phyloP scores from a whole-genome alignment of 2,329 filamentous ascomycete species.

The Diaporthe humulicola region DNA sequence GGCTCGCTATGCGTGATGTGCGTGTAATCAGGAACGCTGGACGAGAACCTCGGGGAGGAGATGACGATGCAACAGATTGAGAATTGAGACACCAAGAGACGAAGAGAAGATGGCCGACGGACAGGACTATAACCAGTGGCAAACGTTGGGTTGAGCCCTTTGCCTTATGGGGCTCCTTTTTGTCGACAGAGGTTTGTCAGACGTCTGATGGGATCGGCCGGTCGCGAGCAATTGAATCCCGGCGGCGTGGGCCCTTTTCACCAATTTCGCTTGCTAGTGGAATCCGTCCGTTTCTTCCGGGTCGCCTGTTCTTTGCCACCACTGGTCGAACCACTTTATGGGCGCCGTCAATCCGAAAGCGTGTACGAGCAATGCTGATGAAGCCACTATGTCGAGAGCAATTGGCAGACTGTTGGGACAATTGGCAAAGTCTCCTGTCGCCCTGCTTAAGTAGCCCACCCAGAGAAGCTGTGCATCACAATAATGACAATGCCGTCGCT shows the following conservation, averaged over 20 bases:
- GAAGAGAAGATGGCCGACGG: not conserved
- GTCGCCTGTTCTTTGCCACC: slow-evolving; percentile 41
- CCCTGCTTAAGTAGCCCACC: slow-evolving; percentile 14
- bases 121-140: not conserved
- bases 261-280: slow-evolving; percentile 39
- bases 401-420: not conserved
- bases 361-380: slow-evolving; percentile 9
- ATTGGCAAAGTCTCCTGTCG: not conserved
- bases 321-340: slow-evolving; percentile 40
- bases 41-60: not conserved
- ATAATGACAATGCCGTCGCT: slow-evolving; percentile 15
- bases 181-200: slow-evolving; percentile 22
- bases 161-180: slow-evolving; percentile 26
- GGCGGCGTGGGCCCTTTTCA: slow-evolving; percentile 36
- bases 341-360: slow-evolving; percentile 19
- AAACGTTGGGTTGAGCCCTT: not conserved
- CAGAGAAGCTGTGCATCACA: not conserved
- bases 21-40: not conserved
- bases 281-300: slow-evolving; percentile 37
- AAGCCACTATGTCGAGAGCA: slow-evolving; percentile 26
- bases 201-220: slow-evolving; percentile 31
- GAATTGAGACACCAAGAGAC: not conserved
- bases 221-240: slow-evolving; percentile 24
- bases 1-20: not conserved
- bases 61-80: not conserved